Conservation (phyloP, 2,329 filamentous ascomycete genomes). For the Phoma herbarum region DNA sequence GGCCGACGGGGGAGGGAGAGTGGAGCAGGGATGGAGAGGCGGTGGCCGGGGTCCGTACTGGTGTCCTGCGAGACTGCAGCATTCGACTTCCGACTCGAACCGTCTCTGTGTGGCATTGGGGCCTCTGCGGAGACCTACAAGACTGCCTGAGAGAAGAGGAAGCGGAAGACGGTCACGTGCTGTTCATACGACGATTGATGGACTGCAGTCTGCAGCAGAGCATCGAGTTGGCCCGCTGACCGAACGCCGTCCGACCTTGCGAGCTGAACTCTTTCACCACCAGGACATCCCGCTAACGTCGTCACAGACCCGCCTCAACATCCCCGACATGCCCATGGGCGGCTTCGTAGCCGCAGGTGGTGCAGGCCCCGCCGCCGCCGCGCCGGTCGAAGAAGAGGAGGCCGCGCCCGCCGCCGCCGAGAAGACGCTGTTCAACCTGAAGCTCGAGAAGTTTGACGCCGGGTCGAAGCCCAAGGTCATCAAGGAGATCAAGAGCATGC, state of each 20-base stretch:
- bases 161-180: background rate
- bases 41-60: background rate
- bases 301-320: slow-evolving; percentile 85
- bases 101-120: background rate
- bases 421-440: slow-evolving; percentile 97
- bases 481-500: slow-evolving; percentile 98
- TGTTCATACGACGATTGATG: background rate
- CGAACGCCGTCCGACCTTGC: background rate
- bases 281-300: background rate
- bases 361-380: slow-evolving; percentile 67
- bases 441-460: slow-evolving; percentile 89
- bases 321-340: slow-evolving; percentile 95
- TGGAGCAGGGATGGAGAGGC: background rate
- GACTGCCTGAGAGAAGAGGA: background rate
- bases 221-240: background rate
- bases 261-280: background rate
- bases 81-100: background rate
- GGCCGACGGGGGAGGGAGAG: slow-evolving; percentile 11
- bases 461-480: slow-evolving; percentile 97
- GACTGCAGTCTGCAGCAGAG: background rate
- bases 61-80: background rate
- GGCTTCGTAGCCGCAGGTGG: slow-evolving; percentile 80
- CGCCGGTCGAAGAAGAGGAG: slow-evolving; percentile 78
- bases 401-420: slow-evolving; percentile 87
- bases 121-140: background rate